These are phyloP conservation scores for Torrubiella hemipterigena DNA, from an alignment of 2,329 filamentous ascomycete species.

Conservation along the genomic window DNA sequence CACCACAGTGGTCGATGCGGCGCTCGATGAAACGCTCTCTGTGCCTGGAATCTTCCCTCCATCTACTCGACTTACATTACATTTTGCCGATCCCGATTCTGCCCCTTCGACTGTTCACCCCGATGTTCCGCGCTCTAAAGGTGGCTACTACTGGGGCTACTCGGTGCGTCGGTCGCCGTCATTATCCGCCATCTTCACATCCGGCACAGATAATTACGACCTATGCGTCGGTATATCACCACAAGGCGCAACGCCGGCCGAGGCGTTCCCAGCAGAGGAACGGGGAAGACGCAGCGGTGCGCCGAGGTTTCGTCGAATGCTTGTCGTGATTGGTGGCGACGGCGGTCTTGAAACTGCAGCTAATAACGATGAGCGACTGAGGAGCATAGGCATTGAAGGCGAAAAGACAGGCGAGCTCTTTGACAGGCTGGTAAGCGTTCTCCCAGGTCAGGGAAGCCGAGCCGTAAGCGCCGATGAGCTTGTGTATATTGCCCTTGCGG, in stretches of 20 bases:
- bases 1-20: conserved; percentile 47
- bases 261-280: conserved; percentile 22
- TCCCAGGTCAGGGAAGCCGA: conserved; percentile 69
- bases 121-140: conserved; percentile 56
- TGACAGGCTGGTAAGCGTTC: conserved; percentile 73
- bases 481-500: conserved; percentile 62
- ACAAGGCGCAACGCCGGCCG: conserved; percentile 45
- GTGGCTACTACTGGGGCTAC: conserved; percentile 83
- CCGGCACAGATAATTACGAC: conserved; percentile 69
- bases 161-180: conserved; percentile 52
- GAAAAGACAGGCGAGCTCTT: conserved; percentile 59
- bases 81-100: conserved; percentile 40
- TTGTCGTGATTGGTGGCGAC: conserved; percentile 73
- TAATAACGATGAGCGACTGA: conserved; percentile 43
- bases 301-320: conserved; percentile 50
- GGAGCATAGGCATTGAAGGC: conserved; percentile 49
- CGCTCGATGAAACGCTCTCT: conserved; percentile 40
- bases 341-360: conserved; percentile 68
- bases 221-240: conserved; percentile 76
- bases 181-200: conserved; percentile 63
- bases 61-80: conserved; percentile 63
- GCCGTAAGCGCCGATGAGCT: conserved; percentile 80
- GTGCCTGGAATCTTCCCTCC: conserved; percentile 52
- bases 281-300: conserved; percentile 8
- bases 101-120: conserved; percentile 49